Base-by-base conservation (phyloP, 2,329 filamentous ascomycete species). In the Penicillium brevicompactum region DNA sequence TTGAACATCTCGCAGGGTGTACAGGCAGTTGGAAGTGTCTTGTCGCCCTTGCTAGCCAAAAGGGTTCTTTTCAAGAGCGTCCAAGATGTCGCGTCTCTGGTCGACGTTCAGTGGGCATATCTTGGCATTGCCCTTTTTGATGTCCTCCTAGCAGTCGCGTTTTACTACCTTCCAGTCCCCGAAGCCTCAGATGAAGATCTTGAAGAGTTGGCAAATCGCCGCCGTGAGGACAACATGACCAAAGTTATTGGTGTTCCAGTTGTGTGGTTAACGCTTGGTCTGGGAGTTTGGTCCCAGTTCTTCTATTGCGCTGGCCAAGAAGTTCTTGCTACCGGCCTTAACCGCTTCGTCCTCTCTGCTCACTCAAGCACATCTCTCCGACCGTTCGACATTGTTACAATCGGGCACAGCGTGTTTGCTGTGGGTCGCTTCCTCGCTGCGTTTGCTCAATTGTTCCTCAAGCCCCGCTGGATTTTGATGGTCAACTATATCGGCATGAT, bases 101-200 rank as follows among this genome's bases (percentile, higher is more conserved):
- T 87, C 53, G 78, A 84, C 51, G 83, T 86, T 1, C 85, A 87
- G 66, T 87, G 84, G 84, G 80, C 84, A 0, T 87, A 87, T 57
- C 79, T 87, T 2, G 85, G 83, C 7, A 86, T 87, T 53, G 79
- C 83, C 1, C 76, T 87, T 11, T 85, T 86, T 62, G 84, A 82
- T 27, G 76, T 86, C 45, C 69, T 81, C 3, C 74, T 87, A 11
- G 84, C 84, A 1, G 74, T 86, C 9, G 76, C 78, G 2, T 87
- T 85, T 67, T 85, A 82, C 65, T 87, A 87, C 60, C 71, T 86
- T 1, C 84, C 84, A 2, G 74, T 87, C 1, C 84, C 85, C 0
- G 84, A 87, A 70, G 84, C 84, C 2, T 82, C 83, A 1, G 84
- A 86, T 61, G 77, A 80, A 14, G 84, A 87, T 58, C 72, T 87